Evolutionary conservation across 225 moss, liverwort and hornwort species (phyloP), one percentile per base, ranked within the genome.

Genomic region (Climacium dendroides): DNA sequence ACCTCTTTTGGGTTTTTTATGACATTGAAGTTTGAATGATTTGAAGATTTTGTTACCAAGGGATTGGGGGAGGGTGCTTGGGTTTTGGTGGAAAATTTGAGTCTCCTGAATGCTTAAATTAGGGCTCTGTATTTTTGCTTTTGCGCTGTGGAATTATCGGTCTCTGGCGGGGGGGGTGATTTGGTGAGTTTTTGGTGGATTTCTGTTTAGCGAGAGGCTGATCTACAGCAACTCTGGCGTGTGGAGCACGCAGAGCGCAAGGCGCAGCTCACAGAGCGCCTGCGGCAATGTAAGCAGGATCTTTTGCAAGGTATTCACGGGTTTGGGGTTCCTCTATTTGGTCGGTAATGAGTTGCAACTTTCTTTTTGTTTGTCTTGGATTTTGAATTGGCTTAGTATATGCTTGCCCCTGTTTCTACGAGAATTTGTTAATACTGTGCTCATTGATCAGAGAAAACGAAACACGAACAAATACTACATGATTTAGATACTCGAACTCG

Each of bases 151-250:
- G 41, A 30, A 34, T 70, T 82, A 9, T 62, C 32, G 50, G 58
- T 81, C 19, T 32, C 32, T 39, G 58, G 34, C 64, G 50, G 22
- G 2, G 4, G 41, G 58, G 23, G 32, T 28, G 47, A 63, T 74
- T 87, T 19, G 61, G 55, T 26, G 48, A 30, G 47, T 13, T 50
- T 87, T 66, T 81, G 47, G 82, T 76, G 60, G 80, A 59, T 41
- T 79, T 93, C 15, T 61, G 70, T 93, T 80, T 41, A 99, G 99
- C 92, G 94, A 37, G 96, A 97, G 88, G 94, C 96, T 87, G 96
- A 97, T 84, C 89, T 95, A 55, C 99, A 99, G 91, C 91, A 93
- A 70, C 92, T 92, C 83, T 99, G 99, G 99, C 94, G 93, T 90
- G 95, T 95, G 81, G 97, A 97, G 90, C 93, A 89, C 81, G 83